Base-by-base conservation (phyloP, 306 rosid genomes). In the Dryas octopetala region DNA sequence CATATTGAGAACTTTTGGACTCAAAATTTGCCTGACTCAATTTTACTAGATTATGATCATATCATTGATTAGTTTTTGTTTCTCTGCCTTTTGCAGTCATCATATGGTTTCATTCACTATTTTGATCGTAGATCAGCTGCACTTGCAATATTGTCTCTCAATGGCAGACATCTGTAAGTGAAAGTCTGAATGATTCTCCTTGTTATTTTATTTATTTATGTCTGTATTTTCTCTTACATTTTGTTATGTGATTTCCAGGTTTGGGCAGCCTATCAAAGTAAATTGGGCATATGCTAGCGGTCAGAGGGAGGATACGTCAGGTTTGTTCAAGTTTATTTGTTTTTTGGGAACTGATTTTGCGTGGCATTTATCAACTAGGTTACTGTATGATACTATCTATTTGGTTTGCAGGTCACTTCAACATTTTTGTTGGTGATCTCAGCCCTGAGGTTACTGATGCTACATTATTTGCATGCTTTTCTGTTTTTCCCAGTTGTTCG, bases 401-500 rank as follows among this genome's bases (percentile, higher is more conserved):
- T 57, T 63, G 59, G 71, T 80, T 51, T 83, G 92, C 91, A 95
- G 98, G 98, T 38, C 98, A 95, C 67, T 95, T 47, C 88, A 91
- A 91, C 86, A 95, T 95, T 77, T 95, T 95, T 84, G 98, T 95
- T 70, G 98, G 98, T 68, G 98, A 95, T 87, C 96, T 95, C 76
- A 95, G 98, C 64, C 96, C 98, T 10, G 98, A 95, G 88, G 96
- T 95, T 80, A 95, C 98, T 43, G 98, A 95, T 90, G 94, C 98
- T 81, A 95, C 92, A 1, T 77, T 95, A 84, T 95, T 89, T 75
- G 98, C 97, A 19, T 91, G 98, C 85, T 95, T 95, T 83, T 95
- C 98, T 74, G 97, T 86, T 71, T 95, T 85, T 78, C 76, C 85
- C 63, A 95, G 96, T 92, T 95, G 98, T 83, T 95, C 97, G 98